Conservation (phyloP, 306 rosid genomes). For the Prunus armeniaca region DNA sequence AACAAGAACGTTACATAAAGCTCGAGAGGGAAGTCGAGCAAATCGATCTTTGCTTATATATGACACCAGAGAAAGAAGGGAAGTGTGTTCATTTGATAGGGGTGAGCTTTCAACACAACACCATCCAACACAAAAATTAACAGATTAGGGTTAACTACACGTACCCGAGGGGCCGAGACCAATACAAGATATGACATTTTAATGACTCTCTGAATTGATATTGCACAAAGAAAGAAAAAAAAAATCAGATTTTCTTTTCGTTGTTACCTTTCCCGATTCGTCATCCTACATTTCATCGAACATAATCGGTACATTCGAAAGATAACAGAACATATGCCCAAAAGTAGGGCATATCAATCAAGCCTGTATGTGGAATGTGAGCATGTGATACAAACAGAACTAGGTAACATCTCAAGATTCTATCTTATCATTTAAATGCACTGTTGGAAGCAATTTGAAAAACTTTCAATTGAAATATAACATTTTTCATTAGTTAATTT, state of each 20-base stretch:
- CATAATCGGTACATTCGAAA: too few species aligned
- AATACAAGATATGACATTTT: neutral
- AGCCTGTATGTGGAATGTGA: neutral
- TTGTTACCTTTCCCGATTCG: too few species aligned
- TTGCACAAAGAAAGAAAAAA: too few species aligned
- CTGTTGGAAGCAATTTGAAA: neutral
- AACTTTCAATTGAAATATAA: neutral
- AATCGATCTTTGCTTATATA: neutral
- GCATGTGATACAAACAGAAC: neutral
- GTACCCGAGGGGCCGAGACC: too few species aligned
- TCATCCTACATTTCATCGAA: too few species aligned
- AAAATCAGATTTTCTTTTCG: too few species aligned
- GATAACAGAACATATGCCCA: neutral
- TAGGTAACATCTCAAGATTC: neutral
- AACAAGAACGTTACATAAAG: neutral
- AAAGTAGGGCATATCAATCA: neutral
- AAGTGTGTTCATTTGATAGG: neutral
- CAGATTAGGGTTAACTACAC: neutral
- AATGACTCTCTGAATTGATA: too few species aligned
- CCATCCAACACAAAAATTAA: too few species aligned
- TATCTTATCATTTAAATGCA: neutral
- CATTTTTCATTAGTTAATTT: neutral
- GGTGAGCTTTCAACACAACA: neutral
- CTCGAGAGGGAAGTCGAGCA: neutral
- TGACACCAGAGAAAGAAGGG: neutral